Evolutionary conservation across 768 basidiomycete species (phyloP), one percentile per base, ranked within the genome.

Genomic region (Cystobasidium tubakii): DNA sequence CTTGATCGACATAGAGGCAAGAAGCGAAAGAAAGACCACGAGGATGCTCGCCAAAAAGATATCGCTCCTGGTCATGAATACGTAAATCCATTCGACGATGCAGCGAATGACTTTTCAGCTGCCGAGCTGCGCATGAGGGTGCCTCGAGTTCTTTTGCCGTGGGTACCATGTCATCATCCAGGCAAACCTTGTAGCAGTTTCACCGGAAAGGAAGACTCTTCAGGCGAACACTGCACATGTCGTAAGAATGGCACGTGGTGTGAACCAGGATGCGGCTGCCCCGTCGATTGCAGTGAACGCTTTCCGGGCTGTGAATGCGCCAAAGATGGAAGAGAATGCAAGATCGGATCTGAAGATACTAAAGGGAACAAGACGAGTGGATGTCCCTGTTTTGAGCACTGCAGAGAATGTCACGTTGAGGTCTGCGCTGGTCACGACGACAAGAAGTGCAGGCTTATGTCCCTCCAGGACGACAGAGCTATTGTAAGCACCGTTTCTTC

Each of bases 251-350:
- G 69, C 15, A 71, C 69, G 6, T 71, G 69, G 69, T 71, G 69
- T 27, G 69, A 71, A n/a, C 69, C 69, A n/a, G 69, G 69, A 2
- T 71, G 69, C 27, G 69, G 69, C 23, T 71, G 69, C 39, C 69
- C 69, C n/a, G 54, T 57, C 3, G 69, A 71, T 36, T 71, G 69
- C 55, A 55, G 46, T 13, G 69, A 71, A 21, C 69, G 69, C 55
- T 71, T 71, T 31, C 53, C 33, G 13, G 69, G 69, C 21, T 71
- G 69, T 44, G 55, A 60, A 6, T 71, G 69, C 29, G 54, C 54
- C 3, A 55, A 27, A n/a, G 34, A 60, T 15, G 69, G 54, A 21
- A 55, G 34, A 33, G 33, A 53, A 12, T 71, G 69, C 36, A 55
- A 31, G 27, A 36, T 23, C 13, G 33, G 31, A 1, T 36, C 25